phyloP scores from a whole-genome alignment of 2,329 filamentous ascomycete species.

The Celoporthe dispersa region DNA sequence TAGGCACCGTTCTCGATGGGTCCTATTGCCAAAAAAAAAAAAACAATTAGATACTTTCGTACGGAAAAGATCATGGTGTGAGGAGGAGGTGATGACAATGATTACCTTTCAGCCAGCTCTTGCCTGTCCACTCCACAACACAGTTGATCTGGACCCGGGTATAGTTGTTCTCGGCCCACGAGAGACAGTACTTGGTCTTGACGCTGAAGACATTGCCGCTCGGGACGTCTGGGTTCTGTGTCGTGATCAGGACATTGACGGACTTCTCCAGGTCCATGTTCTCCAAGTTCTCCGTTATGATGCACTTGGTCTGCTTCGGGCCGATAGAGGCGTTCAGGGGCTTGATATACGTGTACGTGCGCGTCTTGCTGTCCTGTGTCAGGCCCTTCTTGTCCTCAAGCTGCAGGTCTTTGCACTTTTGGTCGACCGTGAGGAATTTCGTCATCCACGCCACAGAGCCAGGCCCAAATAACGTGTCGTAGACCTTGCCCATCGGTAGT shows the following conservation, averaged over 20 bases:
- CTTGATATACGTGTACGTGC: conserved; percentile 88
- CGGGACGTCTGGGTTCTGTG: conserved; percentile 92
- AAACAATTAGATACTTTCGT: not conserved
- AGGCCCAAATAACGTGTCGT: conserved; percentile 83
- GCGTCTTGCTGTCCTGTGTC: conserved; percentile 72
- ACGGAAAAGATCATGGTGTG: too few species aligned
- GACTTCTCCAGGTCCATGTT: conserved; percentile 84
- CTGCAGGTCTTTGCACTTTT: conserved; percentile 87
- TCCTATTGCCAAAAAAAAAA: conserved; percentile 53
- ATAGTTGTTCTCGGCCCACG: conserved; percentile 85
- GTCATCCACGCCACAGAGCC: conserved; percentile 80
- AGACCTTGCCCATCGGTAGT: conserved; percentile 90
- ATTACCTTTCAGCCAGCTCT: conserved; percentile 98
- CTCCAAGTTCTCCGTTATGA: conserved; percentile 85
- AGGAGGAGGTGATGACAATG: conserved; percentile 32
- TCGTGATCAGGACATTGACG: conserved; percentile 79
- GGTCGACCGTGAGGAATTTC: conserved; percentile 83
- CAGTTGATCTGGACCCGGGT: conserved; percentile 89
- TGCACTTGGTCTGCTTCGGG: conserved; percentile 92
- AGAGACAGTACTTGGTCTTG: conserved; percentile 93
- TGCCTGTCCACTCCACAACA: conserved; percentile 93
- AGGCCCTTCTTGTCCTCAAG: conserved; percentile 84
- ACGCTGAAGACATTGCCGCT: conserved; percentile 89
- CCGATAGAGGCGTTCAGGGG: conserved; percentile 83
- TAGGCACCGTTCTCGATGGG: conserved; percentile 95